These are phyloP conservation scores for Platanthera zijinensis DNA, from an alignment of 106 monocot genomes.

Conservation along the genomic window DNA sequence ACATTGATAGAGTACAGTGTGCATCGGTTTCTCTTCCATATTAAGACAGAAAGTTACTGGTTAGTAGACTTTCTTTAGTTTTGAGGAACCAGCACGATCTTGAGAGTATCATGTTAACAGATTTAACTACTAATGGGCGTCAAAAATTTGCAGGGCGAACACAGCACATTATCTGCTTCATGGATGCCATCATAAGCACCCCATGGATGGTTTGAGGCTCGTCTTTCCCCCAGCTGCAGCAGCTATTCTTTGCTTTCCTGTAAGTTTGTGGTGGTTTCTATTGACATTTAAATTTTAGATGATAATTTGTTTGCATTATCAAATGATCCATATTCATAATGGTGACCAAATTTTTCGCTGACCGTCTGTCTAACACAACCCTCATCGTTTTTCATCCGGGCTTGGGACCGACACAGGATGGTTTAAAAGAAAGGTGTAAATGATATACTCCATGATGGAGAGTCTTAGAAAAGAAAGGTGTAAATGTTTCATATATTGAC, in stretches of 20 bases:
- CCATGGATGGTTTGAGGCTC: conserved; percentile 86
- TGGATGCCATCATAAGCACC: conserved; percentile 91
- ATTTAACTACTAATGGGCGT: not conserved
- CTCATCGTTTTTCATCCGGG: too few relatives aligned
- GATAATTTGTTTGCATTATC: not conserved
- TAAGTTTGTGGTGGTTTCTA: conserved; percentile 12
- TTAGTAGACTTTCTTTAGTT: conserved; percentile 10
- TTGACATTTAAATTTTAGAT: not conserved
- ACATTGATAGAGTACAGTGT: conserved; percentile 67
- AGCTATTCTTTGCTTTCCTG: conserved; percentile 65
- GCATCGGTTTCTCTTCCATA: conserved; percentile 87
- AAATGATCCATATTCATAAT: too few relatives aligned
- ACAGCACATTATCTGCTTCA: conserved; percentile 82
- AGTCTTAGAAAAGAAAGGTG: too few relatives aligned
- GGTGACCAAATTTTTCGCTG: too few relatives aligned
- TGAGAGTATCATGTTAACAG: not conserved
- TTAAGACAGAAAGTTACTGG: conserved; percentile 76
- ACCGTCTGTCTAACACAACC: too few relatives aligned
- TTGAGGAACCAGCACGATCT: too few relatives aligned
- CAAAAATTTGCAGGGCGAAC: conserved; percentile 48
- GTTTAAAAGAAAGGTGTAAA: too few relatives aligned
- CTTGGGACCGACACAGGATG: too few relatives aligned
- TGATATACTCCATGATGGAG: too few relatives aligned
- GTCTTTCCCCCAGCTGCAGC: conserved; percentile 80
- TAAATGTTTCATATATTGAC: too few relatives aligned